phyloP scores from a whole-genome alignment of 1,139 yeast species.

The Martiniozyma asiatica region DNA sequence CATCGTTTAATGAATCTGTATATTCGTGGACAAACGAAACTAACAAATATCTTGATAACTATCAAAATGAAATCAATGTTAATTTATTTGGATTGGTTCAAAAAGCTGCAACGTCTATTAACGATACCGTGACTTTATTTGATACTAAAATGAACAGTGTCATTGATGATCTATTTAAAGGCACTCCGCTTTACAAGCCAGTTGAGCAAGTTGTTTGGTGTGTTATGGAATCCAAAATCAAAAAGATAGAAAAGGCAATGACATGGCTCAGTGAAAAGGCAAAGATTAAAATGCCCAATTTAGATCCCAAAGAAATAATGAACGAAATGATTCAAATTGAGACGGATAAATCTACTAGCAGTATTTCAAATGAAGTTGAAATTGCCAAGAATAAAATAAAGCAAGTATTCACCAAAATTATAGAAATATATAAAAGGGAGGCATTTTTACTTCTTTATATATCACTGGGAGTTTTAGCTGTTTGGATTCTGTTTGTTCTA shows the following conservation, averaged over 20 bases:
- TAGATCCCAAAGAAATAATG: conserved; percentile 24
- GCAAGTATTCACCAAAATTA: conserved; percentile 18
- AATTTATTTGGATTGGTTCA: conserved; percentile 58
- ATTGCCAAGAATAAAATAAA: too few relatives aligned
- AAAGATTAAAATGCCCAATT: conserved; percentile 45
- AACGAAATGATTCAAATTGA: conserved; percentile 11
- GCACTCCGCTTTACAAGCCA: conserved; percentile 55
- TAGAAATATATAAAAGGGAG: conserved; percentile 25
- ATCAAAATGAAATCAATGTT: conserved; percentile 42
- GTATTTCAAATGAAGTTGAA: too few relatives aligned
- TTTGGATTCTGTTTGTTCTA: conserved; percentile 38
- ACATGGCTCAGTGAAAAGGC: conserved; percentile 68
- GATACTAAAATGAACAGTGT: conserved; percentile 40
- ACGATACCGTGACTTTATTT: conserved; percentile 41
- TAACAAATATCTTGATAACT: conserved; percentile 31
- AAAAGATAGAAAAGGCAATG: conserved; percentile 54
- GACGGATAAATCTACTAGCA: too few relatives aligned
- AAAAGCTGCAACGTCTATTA: conserved; percentile 41
- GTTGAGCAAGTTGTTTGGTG: conserved; percentile 63
- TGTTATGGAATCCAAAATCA: conserved; percentile 62
- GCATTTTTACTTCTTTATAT: conserved; percentile 35
- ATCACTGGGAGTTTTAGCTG: conserved; percentile 29
- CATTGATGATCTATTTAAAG: conserved; percentile 47
- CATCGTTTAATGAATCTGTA: conserved; percentile 14
- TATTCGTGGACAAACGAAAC: conserved; percentile 39